Evolutionary conservation across 306 rosid species (phyloP), one percentile per base, ranked within the genome.

Genomic region (Glycine soja): DNA sequence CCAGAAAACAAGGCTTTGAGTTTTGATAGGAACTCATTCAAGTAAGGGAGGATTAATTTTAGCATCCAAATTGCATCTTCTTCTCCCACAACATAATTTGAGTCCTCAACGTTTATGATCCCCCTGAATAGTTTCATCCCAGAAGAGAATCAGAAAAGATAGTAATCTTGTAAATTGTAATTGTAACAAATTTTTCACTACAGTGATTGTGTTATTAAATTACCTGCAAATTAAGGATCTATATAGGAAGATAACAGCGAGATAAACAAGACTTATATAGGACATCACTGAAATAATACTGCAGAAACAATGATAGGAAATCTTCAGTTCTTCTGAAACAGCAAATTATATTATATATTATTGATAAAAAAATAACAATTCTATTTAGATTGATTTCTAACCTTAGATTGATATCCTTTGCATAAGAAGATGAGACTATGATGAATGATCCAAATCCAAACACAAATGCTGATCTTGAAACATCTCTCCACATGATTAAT

Each of bases 401-500:
- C 98, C 98, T 94, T 84, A 94, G 80, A 82, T 89, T 89, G 50
- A 91, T 64, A 83, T 92, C 97, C 56, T 82, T 88, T 43, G 90
- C 87, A 81, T 92, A 94, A 75, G 90, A 89, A 69, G 97, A 91
- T 48, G 94, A 88, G 80, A 87, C 52, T 68, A 92, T 90, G 48
- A 82, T 16, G 76, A 91, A 90, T 79, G 97, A 82, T 69, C 98
- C 98, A 67, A 89, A 42, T 65, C 96, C 97, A 61, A 92, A 90
- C 38, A 91, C 88, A 79, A 92, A 90, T 38, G 88, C 92, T 11
- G 98, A 94, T 88, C 94, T 92, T 76, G 93, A 88, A 70, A 91
- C 80, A 51, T 94, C 97, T 76, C 86, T 94, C 98, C 98, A 94
- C 98, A 92, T 90, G 64, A 92, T 73, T 67, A 94, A 90, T 81